Percentiles rank a stretch among this genome's conserved stretches.
phyloP scores from a whole-genome alignment of 2,329 filamentous ascomycete species.

The Catunica adiposa region DNA sequence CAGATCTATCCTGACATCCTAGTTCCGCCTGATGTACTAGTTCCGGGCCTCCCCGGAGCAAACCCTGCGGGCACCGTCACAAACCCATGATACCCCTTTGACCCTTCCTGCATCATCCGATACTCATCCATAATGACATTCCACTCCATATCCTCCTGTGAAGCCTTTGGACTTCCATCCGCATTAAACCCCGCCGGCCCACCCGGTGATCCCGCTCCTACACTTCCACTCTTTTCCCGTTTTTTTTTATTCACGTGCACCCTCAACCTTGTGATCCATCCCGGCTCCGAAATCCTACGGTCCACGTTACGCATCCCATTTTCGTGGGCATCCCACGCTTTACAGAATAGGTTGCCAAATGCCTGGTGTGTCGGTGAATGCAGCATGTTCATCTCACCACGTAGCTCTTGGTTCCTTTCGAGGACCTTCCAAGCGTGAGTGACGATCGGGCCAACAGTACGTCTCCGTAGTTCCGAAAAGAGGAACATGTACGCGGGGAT shows the following conservation, averaged over 20 bases:
- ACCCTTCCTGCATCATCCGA: conserved; percentile 11
- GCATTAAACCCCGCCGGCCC: neutral
- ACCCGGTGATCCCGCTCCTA: neutral
- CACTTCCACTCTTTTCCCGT: neutral
- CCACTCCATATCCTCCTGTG: conserved; percentile 30
- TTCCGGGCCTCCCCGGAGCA: neutral
- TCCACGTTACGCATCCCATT: conserved; percentile 30
- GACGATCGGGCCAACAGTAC: conserved; percentile 36
- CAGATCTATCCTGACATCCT: neutral
- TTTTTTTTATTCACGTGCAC: conserved; percentile 26
- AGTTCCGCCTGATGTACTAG: neutral
- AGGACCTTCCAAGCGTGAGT: conserved; percentile 44
- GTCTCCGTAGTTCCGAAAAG: conserved; percentile 36
- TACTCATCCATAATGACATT: conserved; percentile 30
- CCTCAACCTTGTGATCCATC: conserved; percentile 32
- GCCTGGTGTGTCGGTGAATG: conserved; percentile 40
- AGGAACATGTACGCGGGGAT: conserved; percentile 46
- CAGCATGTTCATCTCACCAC: conserved; percentile 32
- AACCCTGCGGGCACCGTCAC: neutral
- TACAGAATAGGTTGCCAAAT: conserved; percentile 41
- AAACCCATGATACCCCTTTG: conserved; percentile 2
- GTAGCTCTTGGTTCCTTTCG: conserved; percentile 35
- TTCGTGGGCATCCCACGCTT: conserved; percentile 44
- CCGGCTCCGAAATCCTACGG: conserved; percentile 26
- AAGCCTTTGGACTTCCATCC: neutral